These are phyloP conservation scores for Trichophyton verrucosum DNA, from an alignment of 2,329 filamentous ascomycete genomes.

Conservation along the genomic window DNA sequence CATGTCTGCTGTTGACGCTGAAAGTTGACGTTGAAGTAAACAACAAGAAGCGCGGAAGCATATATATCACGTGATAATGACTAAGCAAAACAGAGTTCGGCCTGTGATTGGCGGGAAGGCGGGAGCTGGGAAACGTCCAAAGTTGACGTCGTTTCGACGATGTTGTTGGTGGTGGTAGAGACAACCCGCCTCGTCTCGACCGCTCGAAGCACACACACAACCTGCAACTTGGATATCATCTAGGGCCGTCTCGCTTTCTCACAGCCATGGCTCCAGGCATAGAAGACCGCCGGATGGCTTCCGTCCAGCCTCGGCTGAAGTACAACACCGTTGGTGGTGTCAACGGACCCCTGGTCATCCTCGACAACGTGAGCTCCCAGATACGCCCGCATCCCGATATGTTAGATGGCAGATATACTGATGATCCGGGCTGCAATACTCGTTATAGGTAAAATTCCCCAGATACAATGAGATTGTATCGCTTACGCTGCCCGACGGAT, in stretches of 20 bases:
- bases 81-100: not conserved
- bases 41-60: not conserved
- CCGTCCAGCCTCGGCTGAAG: constrained; percentile 59
- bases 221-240: not conserved
- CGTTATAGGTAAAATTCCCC: constrained; percentile 79
- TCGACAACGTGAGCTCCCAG: constrained; percentile 66
- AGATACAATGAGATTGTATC: constrained; percentile 97
- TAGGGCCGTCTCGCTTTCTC: not conserved
- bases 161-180: not conserved
- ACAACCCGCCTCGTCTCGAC: not conserved
- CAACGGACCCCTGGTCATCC: constrained; percentile 93
- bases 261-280: constrained; percentile 30
- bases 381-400: not conserved
- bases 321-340: constrained; percentile 99
- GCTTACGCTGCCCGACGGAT: constrained; percentile 88
- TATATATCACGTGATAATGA: not conserved
- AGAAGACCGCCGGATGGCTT: constrained; percentile 36
- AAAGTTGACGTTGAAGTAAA: not conserved
- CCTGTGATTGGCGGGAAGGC: not conserved
- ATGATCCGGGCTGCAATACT: not conserved
- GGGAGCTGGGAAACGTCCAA: not conserved
- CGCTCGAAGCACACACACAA: not conserved
- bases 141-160: not conserved
- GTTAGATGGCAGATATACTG: not conserved
- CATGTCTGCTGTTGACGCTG: not conserved